Base-by-base conservation (phyloP, 1,284 basidiomycete genomes). In the Ceratobasidium sp. region DNA sequence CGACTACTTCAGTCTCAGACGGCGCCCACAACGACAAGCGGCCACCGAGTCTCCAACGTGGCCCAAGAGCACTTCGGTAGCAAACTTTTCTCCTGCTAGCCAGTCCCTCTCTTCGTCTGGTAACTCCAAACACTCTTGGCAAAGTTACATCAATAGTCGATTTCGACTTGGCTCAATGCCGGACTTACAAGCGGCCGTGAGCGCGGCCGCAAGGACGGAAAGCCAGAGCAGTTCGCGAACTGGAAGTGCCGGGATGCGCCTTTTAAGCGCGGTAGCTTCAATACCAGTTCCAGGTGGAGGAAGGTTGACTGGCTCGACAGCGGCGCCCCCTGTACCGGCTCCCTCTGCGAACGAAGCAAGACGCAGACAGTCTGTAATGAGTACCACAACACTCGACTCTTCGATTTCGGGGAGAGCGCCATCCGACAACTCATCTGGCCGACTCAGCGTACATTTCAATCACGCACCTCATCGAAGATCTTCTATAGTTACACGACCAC, bases 1-100 rank as follows among this genome's bases (percentile, higher is more conserved):
- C 31, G 78, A 79, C 39, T 79, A 78, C 45, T 79, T 78, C 39
- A 76, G 75, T 47, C 68, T 78, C 39, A 65, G 73, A 23, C 42
- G 51, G 17, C 66, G 77, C 60, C 58, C 45, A 23, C 53, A 67
- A 23, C 77, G 45, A 26, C 66, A 39, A n/a, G 56, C 28, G 54
- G 35, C 64, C 64, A 65, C 65, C 56, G 64, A 76, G 7, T 74
- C 78, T 35, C 67, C 64, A 23, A 39, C 75, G 7, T 78, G 77
- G 78, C 60, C 67, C 17, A 65, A 75, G 28, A 60, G 68, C 60
- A 53, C 65, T 7, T 66, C 77, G 17, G 31, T 39, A 26, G 60
- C 73, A 7, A 75, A 64, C n/a, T 39, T 66, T 7, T 66, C 73
- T 11, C 73, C 73, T 39, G 61, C 60, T 39, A 75, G 47, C 45